These are phyloP conservation scores for Nematodospora anomalae DNA, from an alignment of 1,139 yeast species.

Conservation along the genomic window DNA sequence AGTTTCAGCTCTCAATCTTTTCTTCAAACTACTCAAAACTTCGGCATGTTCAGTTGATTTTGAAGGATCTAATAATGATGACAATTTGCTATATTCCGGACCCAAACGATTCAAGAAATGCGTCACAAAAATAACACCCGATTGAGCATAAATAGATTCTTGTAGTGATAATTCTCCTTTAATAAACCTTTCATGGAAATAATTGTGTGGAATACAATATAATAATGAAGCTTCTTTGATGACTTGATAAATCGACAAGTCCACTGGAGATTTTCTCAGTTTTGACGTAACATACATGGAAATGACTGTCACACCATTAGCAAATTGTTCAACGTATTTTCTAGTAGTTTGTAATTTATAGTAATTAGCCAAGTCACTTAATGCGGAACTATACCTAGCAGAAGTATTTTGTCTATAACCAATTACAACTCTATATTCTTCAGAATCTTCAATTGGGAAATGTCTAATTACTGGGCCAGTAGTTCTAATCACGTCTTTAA, in stretches of 20 bases:
- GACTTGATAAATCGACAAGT: conserved; percentile 83
- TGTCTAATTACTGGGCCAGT: conserved; percentile 94
- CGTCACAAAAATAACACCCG: conserved; percentile 88
- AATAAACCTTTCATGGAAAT: conserved; percentile 74
- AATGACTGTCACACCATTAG: conserved; percentile 83
- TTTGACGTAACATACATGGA: conserved; percentile 80
- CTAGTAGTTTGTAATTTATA: conserved; percentile 84
- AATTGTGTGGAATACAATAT: conserved; percentile 87
- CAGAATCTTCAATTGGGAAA: conserved; percentile 77
- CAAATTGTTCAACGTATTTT: conserved; percentile 91
- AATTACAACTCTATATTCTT: conserved; percentile 78
- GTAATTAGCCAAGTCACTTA: conserved; percentile 84
- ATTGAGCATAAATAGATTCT: conserved; percentile 92
- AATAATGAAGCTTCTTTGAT: conserved; percentile 91
- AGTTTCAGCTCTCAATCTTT: conserved; percentile 89
- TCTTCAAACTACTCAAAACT: conserved; percentile 76
- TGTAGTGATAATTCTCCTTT: conserved; percentile 83
- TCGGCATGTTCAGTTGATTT: conserved; percentile 68
- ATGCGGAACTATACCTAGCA: conserved; percentile 84
- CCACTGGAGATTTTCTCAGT: conserved; percentile 46
- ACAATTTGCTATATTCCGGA: conserved; percentile 76
- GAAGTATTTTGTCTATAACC: conserved; percentile 87
- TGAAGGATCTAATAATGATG: conserved; percentile 60
- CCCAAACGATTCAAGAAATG: conserved; percentile 95
- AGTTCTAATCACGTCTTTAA: conserved; percentile 66